Percentiles rank a stretch among this genome's conserved stretches.
Evolutionary conservation across 1,284 basidiomycete species (phyloP).

Genomic region (Ustilago trichophora): DNA sequence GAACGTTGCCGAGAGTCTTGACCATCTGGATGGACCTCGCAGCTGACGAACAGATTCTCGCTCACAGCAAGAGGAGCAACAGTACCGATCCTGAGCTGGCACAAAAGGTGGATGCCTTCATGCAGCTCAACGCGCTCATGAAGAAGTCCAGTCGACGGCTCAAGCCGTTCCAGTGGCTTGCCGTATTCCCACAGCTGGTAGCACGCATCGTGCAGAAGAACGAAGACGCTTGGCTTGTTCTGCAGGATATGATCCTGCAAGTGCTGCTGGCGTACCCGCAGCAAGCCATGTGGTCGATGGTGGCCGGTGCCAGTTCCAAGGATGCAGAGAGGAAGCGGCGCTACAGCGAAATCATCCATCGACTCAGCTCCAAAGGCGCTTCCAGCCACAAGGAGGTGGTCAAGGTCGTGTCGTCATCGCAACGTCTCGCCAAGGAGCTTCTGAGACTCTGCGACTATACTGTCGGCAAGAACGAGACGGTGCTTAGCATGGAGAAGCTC

Average conservation of each 20-base stretch:
- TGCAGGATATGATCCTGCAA: slow-evolving; percentile 77
- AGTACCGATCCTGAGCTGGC: slow-evolving; percentile 15
- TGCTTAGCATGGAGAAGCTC: slow-evolving; percentile 48
- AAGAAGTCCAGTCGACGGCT: slow-evolving; percentile 77
- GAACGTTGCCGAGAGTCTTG: slow-evolving; percentile 90
- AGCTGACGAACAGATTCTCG: slow-evolving; percentile 70
- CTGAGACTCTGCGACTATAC: slow-evolving; percentile 58
- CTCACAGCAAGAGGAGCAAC: slow-evolving; percentile 44
- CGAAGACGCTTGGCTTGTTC: slow-evolving; percentile 74
- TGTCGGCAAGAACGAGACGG: slow-evolving; percentile 48
- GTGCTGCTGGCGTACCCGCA: slow-evolving; percentile 86
- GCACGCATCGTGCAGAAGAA: slow-evolving; percentile 89
- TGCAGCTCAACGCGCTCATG: slow-evolving; percentile 69
- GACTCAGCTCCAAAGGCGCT: slow-evolving; percentile 15
- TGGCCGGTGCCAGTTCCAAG: slow-evolving; percentile 86
- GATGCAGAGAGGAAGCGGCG: slow-evolving; percentile 74
- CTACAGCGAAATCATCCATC: slow-evolving; percentile 74
- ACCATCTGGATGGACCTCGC: slow-evolving; percentile 95
- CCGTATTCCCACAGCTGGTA: slow-evolving; percentile 94
- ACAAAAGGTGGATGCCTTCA: slow-evolving; percentile 52
- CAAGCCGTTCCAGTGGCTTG: slow-evolving; percentile 81
- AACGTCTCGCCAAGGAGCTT: slow-evolving; percentile 61
- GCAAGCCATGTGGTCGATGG: slow-evolving; percentile 93
- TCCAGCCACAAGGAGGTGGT: slow-evolving; percentile 44
- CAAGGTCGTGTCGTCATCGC: slow-evolving; percentile 49